Conservation (phyloP, 805 yeast genomes). For the Wickerhamomyces ciferrii region DNA sequence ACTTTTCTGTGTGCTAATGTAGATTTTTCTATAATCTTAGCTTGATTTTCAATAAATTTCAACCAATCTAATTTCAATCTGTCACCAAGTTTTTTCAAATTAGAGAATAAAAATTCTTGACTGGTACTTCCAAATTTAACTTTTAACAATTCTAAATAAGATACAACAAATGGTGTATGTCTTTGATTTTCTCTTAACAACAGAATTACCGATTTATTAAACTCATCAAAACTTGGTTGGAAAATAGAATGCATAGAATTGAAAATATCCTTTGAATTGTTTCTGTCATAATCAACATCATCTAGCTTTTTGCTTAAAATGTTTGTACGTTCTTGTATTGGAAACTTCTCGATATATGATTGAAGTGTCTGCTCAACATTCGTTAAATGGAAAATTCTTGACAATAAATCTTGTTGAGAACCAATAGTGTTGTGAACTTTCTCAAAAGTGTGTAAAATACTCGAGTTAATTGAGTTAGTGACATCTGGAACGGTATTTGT, state of each 20-base stretch:
- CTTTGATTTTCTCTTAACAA: constrained; percentile 32
- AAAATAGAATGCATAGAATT: constrained; percentile 43
- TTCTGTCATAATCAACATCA: constrained; percentile 39
- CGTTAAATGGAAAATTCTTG: constrained; percentile 36
- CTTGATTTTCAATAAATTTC: constrained; percentile 51
- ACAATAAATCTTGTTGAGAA: constrained; percentile 33
- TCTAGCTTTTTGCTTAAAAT: constrained; percentile 26
- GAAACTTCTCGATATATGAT: constrained; percentile 24
- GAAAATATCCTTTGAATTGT: constrained; percentile 41
- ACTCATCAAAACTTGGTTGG: constrained; percentile 25
- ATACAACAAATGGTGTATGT: constrained; percentile 36
- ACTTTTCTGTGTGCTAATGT: constrained; percentile 28
- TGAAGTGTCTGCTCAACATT: constrained; percentile 24
- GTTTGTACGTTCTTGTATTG: constrained; percentile 26
- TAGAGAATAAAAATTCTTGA: constrained; percentile 58
- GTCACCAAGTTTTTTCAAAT: constrained; percentile 45
- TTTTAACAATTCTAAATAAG: constrained; percentile 36
- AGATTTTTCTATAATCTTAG: constrained; percentile 35
- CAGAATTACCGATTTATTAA: constrained; percentile 26
- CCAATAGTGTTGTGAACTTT: constrained; percentile 31
- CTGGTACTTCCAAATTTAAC: constrained; percentile 38
- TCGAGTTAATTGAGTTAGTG: not conserved
- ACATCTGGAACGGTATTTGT: not conserved
- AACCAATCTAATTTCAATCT: constrained; percentile 53
- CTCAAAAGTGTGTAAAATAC: constrained; percentile 18